Evolutionary conservation across 1,284 basidiomycete species (phyloP).

Genomic region (Puccinia horiana): DNA sequence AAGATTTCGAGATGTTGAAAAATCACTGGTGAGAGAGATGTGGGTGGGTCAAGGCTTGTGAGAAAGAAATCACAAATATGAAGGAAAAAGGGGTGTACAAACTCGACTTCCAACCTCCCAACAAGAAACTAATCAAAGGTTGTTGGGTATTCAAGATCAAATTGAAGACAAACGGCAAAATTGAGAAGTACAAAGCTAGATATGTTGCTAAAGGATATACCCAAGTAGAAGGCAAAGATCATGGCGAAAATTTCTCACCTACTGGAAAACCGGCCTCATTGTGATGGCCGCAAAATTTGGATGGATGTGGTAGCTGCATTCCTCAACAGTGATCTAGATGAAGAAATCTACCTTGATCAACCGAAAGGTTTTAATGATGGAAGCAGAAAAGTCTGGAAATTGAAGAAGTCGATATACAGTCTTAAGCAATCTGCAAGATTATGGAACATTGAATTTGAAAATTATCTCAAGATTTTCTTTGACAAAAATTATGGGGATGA

Average conservation of each 20-base stretch:
- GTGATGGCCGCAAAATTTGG: neutral
- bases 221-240: neutral
- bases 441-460: conserved; percentile 24
- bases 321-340: conserved; percentile 2
- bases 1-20: neutral
- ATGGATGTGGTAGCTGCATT: conserved; percentile 22
- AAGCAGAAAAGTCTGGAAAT: neutral
- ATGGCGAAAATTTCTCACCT: conserved; percentile 7
- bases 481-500: conserved; percentile 10
- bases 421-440: conserved; percentile 35
- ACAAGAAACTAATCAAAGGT: neutral
- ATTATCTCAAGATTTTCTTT: conserved; percentile 28
- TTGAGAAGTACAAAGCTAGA: neutral
- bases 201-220: conserved; percentile 1
- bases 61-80: neutral
- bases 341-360: conserved; percentile 3
- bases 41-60: neutral
- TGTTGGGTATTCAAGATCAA: conserved; percentile 11
- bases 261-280: neutral
- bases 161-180: neutral
- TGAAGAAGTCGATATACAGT: conserved; percentile 45
- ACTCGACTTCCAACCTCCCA: neutral
- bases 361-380: neutral
- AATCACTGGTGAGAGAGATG: neutral
- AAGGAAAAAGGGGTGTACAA: neutral